phyloP scores from a whole-genome alignment of 1,284 basidiomycete genomes.

The Sparassis latifolia region DNA sequence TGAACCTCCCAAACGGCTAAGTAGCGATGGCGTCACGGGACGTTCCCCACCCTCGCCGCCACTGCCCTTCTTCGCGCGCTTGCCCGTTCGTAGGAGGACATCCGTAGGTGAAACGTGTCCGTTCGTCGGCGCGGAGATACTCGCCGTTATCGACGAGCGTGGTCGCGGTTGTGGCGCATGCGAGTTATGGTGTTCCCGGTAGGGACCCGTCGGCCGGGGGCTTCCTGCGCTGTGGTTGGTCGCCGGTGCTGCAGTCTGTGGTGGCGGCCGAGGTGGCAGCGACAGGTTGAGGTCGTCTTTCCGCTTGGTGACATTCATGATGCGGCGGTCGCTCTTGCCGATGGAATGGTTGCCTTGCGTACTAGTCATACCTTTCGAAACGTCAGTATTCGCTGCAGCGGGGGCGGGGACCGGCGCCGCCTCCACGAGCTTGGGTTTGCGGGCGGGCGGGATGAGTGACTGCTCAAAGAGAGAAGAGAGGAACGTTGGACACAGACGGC shows the following conservation, averaged over 20 bases:
- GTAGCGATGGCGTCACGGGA: constrained; percentile 31
- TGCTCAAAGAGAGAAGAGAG: constrained; percentile 45
- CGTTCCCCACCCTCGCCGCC: constrained; percentile 13
- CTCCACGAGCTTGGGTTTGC: constrained; percentile 8
- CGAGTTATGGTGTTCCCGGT: constrained; percentile 5
- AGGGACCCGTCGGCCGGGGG: neutral
- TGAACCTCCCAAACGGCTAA: constrained; percentile 32
- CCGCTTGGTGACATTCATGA: constrained; percentile 23
- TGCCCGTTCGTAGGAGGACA: constrained; percentile 23
- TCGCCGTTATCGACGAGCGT: neutral
- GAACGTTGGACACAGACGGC: constrained; percentile 38
- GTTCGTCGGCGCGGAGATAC: neutral
- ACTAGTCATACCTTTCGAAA: constrained; percentile 12
- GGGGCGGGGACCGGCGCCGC: constrained; percentile 15
- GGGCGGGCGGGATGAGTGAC: constrained; percentile 31
- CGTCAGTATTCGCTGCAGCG: constrained; percentile 15
- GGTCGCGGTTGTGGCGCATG: constrained; percentile 8
- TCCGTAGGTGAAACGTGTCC: constrained; percentile 1
- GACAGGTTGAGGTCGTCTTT: constrained; percentile 10
- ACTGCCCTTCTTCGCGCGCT: constrained; percentile 26
- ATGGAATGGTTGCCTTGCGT: constrained; percentile 1
- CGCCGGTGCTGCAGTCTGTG: neutral
- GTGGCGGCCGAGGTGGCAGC: constrained; percentile 3
- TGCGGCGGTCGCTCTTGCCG: constrained; percentile 14
- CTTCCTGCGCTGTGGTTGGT: constrained; percentile 5